Evolutionary conservation across 352 stramenopile species (phyloP).

Genomic region (Pythium volutum): DNA sequence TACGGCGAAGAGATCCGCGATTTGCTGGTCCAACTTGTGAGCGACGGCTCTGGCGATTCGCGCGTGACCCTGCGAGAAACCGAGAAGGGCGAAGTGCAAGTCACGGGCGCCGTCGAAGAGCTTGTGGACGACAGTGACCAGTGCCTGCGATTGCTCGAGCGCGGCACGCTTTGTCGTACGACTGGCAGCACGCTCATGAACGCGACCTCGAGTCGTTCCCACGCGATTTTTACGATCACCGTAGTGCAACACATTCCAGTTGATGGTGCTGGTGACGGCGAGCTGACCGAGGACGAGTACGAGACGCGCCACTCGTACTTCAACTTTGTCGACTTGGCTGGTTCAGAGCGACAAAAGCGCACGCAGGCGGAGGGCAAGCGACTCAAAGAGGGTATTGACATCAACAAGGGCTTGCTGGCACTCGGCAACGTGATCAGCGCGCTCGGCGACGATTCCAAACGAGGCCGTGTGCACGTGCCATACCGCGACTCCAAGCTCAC

Average conservation of each 20-base stretch:
- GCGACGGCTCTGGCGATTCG: slow-evolving; percentile 60
- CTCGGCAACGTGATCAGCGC: slow-evolving; percentile 98
- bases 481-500: slow-evolving; percentile 95
- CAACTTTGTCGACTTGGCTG: slow-evolving; percentile 91
- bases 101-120: slow-evolving; percentile 77
- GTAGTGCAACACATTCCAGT: slow-evolving; percentile 81
- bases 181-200: slow-evolving; percentile 92
- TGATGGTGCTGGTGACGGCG: slow-evolving; percentile 35
- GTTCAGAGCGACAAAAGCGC: slow-evolving; percentile 93
- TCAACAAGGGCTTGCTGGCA: slow-evolving; percentile 97
- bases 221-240: slow-evolving; percentile 90
- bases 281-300: slow-evolving; percentile 52
- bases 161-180: slow-evolving; percentile 79
- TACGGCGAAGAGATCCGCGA: slow-evolving; percentile 91
- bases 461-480: slow-evolving; percentile 90
- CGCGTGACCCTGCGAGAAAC: slow-evolving; percentile 81
- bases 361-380: slow-evolving; percentile 91
- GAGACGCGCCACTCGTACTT: slow-evolving; percentile 86
- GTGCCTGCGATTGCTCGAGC: slow-evolving; percentile 79
- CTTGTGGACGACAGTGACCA: slow-evolving; percentile 62
- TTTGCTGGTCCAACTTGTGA: slow-evolving; percentile 72
- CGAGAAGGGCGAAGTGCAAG: slow-evolving; percentile 75
- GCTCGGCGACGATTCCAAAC: slow-evolving; percentile 89
- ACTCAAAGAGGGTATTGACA: slow-evolving; percentile 96
- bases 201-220: slow-evolving; percentile 86